Conservation (phyloP, 2,329 filamentous ascomycete species). For the Aspergillus ochraceus region DNA sequence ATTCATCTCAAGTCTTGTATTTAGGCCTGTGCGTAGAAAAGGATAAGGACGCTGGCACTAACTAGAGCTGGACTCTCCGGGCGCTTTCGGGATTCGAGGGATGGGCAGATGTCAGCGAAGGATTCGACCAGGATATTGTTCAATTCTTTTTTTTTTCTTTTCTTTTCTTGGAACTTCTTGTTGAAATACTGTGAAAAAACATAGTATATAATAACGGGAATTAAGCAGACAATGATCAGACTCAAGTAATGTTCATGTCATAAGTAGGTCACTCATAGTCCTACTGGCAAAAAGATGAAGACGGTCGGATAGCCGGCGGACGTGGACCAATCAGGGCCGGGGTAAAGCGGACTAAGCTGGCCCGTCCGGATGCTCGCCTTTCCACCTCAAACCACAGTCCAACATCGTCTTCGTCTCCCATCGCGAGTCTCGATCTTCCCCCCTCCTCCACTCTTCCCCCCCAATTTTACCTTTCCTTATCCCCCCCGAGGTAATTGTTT, state of each 20-base stretch:
- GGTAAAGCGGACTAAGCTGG: conserved; percentile 37
- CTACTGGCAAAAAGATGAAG: background rate
- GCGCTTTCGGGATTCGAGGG: background rate
- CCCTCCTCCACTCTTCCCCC: conserved; percentile 30
- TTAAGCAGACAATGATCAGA: too few species aligned
- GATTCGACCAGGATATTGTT: background rate
- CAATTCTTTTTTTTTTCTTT: background rate
- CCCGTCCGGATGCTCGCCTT: conserved; percentile 37
- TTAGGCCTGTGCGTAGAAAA: background rate
- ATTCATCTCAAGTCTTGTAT: background rate
- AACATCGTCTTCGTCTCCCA: conserved; percentile 34
- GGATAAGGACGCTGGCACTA: background rate
- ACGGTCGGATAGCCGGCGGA: conserved; percentile 19
- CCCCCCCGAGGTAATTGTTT: conserved; percentile 24
- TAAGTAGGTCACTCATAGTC: background rate
- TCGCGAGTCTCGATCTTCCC: conserved; percentile 27
- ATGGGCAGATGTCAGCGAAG: background rate
- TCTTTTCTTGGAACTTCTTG: background rate
- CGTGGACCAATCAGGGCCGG: conserved; percentile 33
- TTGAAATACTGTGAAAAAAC: background rate
- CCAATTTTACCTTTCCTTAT: conserved; percentile 23
- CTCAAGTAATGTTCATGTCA: too few species aligned
- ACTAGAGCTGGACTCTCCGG: background rate
- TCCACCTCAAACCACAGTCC: conserved; percentile 42
- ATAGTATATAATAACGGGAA: background rate